These are phyloP conservation scores for Vitis hybrid DNA, from an alignment of 177 flowering plant genomes.

Conservation along the genomic window DNA sequence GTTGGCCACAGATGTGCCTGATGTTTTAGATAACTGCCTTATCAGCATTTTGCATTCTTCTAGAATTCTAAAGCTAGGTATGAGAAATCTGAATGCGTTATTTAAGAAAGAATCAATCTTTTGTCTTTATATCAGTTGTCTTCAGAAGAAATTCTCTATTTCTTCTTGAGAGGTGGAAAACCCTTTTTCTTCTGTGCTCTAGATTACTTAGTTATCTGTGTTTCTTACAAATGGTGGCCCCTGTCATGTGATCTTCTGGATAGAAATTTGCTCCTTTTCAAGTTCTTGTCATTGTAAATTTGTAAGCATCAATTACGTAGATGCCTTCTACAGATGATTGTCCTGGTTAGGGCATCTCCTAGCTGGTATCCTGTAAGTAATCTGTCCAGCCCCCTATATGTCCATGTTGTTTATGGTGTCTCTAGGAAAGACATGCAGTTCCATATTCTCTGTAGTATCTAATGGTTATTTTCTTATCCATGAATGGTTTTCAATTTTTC, in stretches of 20 bases:
- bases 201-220: neutral
- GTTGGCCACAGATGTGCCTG: constrained; percentile 57
- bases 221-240: no score
- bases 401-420: neutral
- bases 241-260: no score
- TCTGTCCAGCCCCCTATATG: neutral
- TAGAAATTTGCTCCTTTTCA: no score
- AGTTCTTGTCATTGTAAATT: no score
- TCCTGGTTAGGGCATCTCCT: neutral
- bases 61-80: constrained; percentile 85
- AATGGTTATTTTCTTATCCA: neutral
- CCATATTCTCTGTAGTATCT: neutral
- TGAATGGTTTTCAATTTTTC: neutral
- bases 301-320: no score
- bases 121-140: neutral
- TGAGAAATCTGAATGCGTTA: constrained; percentile 12
- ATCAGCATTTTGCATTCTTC: constrained; percentile 72
- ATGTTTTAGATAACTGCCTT: constrained; percentile 57
- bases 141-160: neutral
- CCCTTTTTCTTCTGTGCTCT: neutral
- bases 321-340: no score
- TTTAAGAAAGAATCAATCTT: neutral
- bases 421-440: neutral
- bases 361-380: neutral
- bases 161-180: neutral